Evolutionary conservation across 2,329 filamentous ascomycete species (phyloP).

Genomic region (Diaporthe sp.): DNA sequence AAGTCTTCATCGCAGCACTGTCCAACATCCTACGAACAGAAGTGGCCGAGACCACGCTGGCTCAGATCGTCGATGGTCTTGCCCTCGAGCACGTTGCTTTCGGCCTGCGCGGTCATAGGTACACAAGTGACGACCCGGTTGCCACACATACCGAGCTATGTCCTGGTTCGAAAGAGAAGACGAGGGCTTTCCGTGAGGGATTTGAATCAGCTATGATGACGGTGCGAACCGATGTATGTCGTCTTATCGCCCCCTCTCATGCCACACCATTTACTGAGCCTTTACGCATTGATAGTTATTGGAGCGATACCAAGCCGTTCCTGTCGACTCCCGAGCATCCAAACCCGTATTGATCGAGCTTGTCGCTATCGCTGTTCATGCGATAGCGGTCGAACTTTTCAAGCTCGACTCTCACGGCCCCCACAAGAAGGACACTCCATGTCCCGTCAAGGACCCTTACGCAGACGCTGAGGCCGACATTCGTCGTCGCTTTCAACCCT

Average conservation of each 20-base stretch:
- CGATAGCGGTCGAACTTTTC: constrained; percentile 1
- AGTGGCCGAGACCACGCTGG: constrained; percentile 10
- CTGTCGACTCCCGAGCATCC: neutral
- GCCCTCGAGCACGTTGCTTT: constrained; percentile 19
- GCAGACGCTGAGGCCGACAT: neutral
- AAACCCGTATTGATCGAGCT: neutral
- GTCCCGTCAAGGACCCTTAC: constrained; percentile 40
- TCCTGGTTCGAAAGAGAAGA: neutral
- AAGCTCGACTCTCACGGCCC: neutral
- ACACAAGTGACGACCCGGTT: neutral
- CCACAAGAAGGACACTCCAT: neutral
- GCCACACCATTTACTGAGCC: neutral
- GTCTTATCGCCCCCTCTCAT: neutral
- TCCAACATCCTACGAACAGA: constrained; percentile 11
- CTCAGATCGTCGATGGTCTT: constrained; percentile 32
- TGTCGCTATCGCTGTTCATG: neutral
- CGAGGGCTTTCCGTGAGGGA: neutral
- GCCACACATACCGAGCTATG: neutral
- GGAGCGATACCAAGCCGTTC: neutral
- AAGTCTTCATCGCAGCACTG: constrained; percentile 1
- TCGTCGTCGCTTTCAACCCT: neutral
- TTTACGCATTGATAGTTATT: neutral
- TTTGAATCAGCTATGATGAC: neutral
- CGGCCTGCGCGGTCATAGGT: neutral
- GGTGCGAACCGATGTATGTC: neutral